phyloP scores from a whole-genome alignment of 495 filamentous ascomycete genomes.

The Pyronema domesticum region DNA sequence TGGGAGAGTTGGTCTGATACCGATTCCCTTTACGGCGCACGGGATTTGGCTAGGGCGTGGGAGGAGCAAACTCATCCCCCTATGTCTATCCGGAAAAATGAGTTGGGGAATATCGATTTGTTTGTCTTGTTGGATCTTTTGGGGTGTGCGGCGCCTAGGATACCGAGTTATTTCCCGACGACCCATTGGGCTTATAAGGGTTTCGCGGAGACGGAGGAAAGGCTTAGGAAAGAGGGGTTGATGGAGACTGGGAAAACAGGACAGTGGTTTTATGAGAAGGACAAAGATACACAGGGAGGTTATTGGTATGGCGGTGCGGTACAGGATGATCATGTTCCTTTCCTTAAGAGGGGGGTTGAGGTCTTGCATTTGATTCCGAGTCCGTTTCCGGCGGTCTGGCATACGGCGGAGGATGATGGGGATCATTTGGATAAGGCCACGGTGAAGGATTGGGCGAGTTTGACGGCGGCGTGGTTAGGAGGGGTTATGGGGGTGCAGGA shows the following conservation, averaged over 20 bases:
- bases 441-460: constrained; percentile 69
- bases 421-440: constrained; percentile 70
- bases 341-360: constrained; percentile 67
- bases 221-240: constrained; percentile 41
- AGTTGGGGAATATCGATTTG: constrained; percentile 59
- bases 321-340: constrained; percentile 79
- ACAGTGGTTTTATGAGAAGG: constrained; percentile 15
- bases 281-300: constrained; percentile 17
- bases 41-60: constrained; percentile 58
- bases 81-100: constrained; percentile 52
- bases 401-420: constrained; percentile 65
- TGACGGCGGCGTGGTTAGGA: constrained; percentile 66
- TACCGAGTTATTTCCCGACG: constrained; percentile 66
- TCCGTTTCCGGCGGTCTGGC: constrained; percentile 76
- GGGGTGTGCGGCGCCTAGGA: constrained; percentile 46
- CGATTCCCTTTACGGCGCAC: constrained; percentile 76
- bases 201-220: constrained; percentile 48
- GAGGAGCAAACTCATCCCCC: constrained; percentile 46
- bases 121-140: constrained; percentile 90
- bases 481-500: constrained; percentile 91
- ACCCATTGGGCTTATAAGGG: constrained; percentile 87
- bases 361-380: constrained; percentile 72
- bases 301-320: constrained; percentile 37
- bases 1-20: constrained; percentile 57
- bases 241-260: constrained; percentile 31